phyloP scores from a whole-genome alignment of 306 rosid species.

The Ammopiptanthus mongolicus region DNA sequence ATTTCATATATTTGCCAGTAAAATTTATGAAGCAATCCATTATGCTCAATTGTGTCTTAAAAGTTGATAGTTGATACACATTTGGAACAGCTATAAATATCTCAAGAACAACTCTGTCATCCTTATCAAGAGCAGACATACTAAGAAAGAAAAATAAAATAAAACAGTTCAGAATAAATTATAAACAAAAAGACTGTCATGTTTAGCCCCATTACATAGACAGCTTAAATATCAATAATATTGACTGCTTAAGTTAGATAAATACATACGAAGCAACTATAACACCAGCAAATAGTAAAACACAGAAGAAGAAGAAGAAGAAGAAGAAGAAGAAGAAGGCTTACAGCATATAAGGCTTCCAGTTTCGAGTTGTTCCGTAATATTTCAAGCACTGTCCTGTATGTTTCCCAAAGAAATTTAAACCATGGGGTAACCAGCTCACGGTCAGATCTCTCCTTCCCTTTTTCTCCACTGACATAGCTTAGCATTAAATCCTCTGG shows the following conservation, averaged over 20 bases:
- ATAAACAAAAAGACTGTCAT: background rate
- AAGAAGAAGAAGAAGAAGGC: background rate
- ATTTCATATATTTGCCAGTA: background rate
- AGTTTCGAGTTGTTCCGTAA: constrained; percentile 90
- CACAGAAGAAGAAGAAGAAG: background rate
- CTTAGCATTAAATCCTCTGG: constrained; percentile 96
- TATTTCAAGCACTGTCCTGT: constrained; percentile 92
- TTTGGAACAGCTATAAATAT: background rate
- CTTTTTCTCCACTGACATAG: constrained; percentile 96
- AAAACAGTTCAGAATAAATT: background rate
- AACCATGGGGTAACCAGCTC: constrained; percentile 98
- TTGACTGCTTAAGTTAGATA: background rate
- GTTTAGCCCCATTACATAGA: background rate
- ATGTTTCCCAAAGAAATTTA: constrained; percentile 96
- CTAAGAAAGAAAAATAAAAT: background rate
- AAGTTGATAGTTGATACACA: background rate
- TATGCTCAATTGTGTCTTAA: background rate
- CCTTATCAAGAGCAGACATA: background rate
- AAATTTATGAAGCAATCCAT: background rate
- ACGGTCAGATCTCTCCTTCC: constrained; percentile 89
- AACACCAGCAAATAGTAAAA: background rate
- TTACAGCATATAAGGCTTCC: constrained; percentile 94
- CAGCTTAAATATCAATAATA: background rate
- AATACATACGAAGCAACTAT: background rate
- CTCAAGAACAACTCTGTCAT: background rate